A percentile compares a stretch with the other conserved stretches of the same genome.
Conservation (phyloP, 495 filamentous ascomycete species). For the Apiosordaria backusii region DNA sequence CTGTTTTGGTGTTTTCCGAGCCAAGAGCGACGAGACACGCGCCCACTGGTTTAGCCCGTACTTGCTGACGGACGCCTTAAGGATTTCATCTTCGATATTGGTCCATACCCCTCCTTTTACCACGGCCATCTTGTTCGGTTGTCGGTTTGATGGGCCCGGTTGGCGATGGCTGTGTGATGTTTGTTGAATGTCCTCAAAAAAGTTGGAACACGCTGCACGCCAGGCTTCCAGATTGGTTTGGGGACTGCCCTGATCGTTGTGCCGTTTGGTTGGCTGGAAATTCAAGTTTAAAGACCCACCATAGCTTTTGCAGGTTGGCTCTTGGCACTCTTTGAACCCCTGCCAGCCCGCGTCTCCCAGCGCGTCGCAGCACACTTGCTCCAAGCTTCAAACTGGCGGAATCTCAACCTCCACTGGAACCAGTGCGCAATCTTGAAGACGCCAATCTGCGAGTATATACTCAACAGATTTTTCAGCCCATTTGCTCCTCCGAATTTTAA, state of each 20-base stretch:
- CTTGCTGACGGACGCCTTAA: slow-evolving; percentile 93
- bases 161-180: neutral
- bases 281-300: neutral
- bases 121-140: slow-evolving; percentile 72
- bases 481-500: neutral
- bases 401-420: slow-evolving; percentile 1
- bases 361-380: neutral
- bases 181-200: neutral
- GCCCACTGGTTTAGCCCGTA: slow-evolving; percentile 99
- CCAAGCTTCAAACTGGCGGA: neutral
- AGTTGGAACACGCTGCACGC: neutral
- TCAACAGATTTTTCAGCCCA: neutral
- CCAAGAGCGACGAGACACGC: slow-evolving; percentile 93
- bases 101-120: slow-evolving; percentile 98
- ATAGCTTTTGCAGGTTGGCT: neutral
- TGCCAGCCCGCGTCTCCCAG: slow-evolving; percentile 6
- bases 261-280: slow-evolving; percentile 3
- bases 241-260: neutral
- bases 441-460: neutral
- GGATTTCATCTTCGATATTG: slow-evolving; percentile 81
- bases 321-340: neutral
- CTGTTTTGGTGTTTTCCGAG: slow-evolving; percentile 96
- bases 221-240: neutral
- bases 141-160: slow-evolving; percentile 4
- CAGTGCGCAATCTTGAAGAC: neutral